These are phyloP conservation scores for Echium plantagineum DNA, from an alignment of 257 asterid genomes.

Conservation along the genomic window DNA sequence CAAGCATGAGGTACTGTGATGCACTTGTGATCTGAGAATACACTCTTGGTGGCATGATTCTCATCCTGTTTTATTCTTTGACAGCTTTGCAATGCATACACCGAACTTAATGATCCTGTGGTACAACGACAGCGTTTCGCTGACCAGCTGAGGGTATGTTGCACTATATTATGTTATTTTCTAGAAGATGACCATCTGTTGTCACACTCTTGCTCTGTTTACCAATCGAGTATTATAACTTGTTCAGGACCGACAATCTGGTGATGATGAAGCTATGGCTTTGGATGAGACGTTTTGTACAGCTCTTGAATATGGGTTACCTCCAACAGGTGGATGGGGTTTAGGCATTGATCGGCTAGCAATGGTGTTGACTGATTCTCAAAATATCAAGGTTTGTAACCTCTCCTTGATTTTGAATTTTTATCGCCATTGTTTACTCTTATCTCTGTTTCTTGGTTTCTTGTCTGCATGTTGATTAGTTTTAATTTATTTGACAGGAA, in stretches of 20 bases:
- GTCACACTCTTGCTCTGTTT: slow-evolving; percentile 3
- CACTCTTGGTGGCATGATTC: not conserved
- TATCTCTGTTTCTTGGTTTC: not conserved
- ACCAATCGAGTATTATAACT: slow-evolving; percentile 2
- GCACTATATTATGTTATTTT: not conserved
- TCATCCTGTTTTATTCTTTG: not conserved
- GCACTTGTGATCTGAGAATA: not conserved
- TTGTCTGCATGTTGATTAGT: not conserved
- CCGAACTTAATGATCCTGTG: slow-evolving; percentile 91
- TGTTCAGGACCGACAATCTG: slow-evolving; percentile 79
- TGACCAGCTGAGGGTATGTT: slow-evolving; percentile 79
- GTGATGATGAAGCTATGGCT: slow-evolving; percentile 98
- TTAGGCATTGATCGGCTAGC: slow-evolving; percentile 81
- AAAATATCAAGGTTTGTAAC: slow-evolving; percentile 67
- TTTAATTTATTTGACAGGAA: slow-evolving; percentile 37
- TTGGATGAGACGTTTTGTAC: slow-evolving; percentile 76
- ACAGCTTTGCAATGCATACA: slow-evolving; percentile 89
- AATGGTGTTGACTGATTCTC: slow-evolving; percentile 86
- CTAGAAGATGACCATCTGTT: not conserved
- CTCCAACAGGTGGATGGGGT: slow-evolving; percentile 99
- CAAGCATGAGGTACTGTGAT: slow-evolving; percentile 61
- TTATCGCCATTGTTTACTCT: too few species aligned
- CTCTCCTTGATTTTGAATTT: not conserved
- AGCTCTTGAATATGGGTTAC: slow-evolving; percentile 89
- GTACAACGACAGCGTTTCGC: slow-evolving; percentile 93